Evolutionary conservation across 2,329 filamentous ascomycete genomes (phyloP).

Genomic region (Sphaerulina populicola): DNA sequence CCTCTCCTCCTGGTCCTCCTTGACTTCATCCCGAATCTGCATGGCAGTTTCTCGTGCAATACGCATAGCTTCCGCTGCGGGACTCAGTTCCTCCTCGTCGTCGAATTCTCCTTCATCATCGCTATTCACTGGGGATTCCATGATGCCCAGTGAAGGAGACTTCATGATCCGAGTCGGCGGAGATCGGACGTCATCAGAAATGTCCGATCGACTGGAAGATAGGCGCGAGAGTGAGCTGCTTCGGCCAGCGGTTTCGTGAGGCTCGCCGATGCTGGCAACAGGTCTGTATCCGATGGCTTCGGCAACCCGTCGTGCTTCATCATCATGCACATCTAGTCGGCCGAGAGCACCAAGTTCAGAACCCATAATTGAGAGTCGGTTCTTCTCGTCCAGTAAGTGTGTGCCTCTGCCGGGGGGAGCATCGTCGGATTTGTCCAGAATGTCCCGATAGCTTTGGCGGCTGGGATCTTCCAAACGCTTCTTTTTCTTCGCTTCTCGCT

Average conservation of each 20-base stretch:
- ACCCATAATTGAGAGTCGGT: constrained; percentile 40
- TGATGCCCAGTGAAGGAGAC: constrained; percentile 28
- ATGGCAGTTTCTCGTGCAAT: constrained; percentile 31
- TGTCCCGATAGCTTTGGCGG: constrained; percentile 67
- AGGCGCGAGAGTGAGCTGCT: constrained; percentile 26
- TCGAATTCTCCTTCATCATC: constrained; percentile 27
- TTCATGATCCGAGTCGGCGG: constrained; percentile 39
- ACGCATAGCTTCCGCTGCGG: constrained; percentile 31
- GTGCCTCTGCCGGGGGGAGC: constrained; percentile 39
- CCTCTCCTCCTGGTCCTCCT: constrained; percentile 28
- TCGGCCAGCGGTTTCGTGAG: constrained; percentile 13
- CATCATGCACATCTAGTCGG: constrained; percentile 28
- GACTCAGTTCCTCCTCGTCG: constrained; percentile 19
- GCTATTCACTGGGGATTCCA: constrained; percentile 24
- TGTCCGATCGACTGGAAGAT: constrained; percentile 21
- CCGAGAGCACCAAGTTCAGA: constrained; percentile 32
- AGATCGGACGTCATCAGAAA: constrained; percentile 33
- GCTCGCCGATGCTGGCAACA: background rate
- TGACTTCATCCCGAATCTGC: constrained; percentile 28
- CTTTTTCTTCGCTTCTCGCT: constrained; percentile 79
- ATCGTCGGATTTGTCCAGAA: constrained; percentile 57
- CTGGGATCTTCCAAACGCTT: constrained; percentile 72
- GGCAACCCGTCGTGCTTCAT: constrained; percentile 36
- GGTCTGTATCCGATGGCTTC: constrained; percentile 32
- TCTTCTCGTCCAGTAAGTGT: constrained; percentile 45